Conservation (phyloP, 352 stramenopile genomes). For the Thraustochytrium striatum region DNA sequence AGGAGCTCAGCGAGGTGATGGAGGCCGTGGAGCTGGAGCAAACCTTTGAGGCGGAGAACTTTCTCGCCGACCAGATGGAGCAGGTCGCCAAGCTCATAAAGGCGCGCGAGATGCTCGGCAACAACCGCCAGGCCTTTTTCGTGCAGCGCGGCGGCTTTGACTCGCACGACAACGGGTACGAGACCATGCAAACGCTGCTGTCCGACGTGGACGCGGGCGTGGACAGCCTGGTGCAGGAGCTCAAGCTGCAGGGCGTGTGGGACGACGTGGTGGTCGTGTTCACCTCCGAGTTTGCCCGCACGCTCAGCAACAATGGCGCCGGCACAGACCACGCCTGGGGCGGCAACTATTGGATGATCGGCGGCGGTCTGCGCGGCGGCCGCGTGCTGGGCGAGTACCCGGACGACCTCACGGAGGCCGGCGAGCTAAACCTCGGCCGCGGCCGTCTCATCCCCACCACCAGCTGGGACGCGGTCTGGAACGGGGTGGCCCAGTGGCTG, state of each 20-base stretch:
- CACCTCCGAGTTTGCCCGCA: slow-evolving; percentile 63
- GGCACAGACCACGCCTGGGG: slow-evolving; percentile 60
- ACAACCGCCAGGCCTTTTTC: slow-evolving; percentile 61
- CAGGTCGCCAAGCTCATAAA: slow-evolving; percentile 62
- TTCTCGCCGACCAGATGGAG: slow-evolving; percentile 51
- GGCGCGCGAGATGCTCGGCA: slow-evolving; percentile 55
- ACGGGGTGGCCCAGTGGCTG: slow-evolving; percentile 58
- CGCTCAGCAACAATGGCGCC: slow-evolving; percentile 57
- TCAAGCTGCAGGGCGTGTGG: slow-evolving; percentile 58
- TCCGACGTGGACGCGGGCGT: slow-evolving; percentile 56
- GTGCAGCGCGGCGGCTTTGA: slow-evolving; percentile 60
- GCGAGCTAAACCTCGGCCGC: slow-evolving; percentile 52
- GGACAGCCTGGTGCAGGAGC: slow-evolving; percentile 57
- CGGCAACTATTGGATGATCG: slow-evolving; percentile 53
- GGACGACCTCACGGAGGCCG: slow-evolving; percentile 58
- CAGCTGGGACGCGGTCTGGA: slow-evolving; percentile 59
- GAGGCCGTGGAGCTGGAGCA: not conserved
- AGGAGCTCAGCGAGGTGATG: not conserved
- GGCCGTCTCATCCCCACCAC: slow-evolving; percentile 61
- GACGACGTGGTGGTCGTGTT: slow-evolving; percentile 59
- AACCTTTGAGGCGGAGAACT: not conserved
- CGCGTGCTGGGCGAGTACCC: slow-evolving; percentile 61
- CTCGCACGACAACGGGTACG: slow-evolving; percentile 53
- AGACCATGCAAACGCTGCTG: not conserved
- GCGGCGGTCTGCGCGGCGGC: slow-evolving; percentile 58